Conservation (phyloP, 192 early-diverging fungal species). For the Haplosporangium gracile region DNA sequence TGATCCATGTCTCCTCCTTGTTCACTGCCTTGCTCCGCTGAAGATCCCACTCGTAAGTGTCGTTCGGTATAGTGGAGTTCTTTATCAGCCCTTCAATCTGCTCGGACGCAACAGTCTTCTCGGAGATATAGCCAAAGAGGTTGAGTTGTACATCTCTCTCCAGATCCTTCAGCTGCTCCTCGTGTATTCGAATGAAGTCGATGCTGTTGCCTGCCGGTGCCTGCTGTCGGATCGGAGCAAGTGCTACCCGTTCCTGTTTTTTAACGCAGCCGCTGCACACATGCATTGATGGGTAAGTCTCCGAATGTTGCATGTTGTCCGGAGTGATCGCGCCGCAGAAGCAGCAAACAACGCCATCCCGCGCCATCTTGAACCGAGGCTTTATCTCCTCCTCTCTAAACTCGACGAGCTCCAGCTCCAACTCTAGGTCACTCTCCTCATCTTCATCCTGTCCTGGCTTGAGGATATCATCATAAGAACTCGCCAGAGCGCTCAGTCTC, state of each 20-base stretch:
- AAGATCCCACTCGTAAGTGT: background rate
- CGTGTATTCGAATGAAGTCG: conserved; percentile 1
- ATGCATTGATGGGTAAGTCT: conserved; percentile 16
- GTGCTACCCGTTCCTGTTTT: background rate
- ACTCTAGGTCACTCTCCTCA: conserved; percentile 30
- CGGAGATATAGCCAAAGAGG: conserved; percentile 11
- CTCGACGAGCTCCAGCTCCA: conserved; percentile 10
- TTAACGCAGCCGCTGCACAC: background rate
- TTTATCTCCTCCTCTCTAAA: background rate
- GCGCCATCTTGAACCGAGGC: conserved; percentile 7
- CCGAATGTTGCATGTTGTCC: background rate
- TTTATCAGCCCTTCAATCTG: background rate
- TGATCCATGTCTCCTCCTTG: too few relatives aligned
- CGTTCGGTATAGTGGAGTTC: background rate
- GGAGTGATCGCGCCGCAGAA: conserved; percentile 25
- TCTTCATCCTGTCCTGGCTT: conserved; percentile 33
- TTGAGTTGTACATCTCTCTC: conserved; percentile 10
- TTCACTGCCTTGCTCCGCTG: background rate
- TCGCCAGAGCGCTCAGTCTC: background rate
- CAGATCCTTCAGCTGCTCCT: conserved; percentile 4
- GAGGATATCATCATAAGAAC: conserved; percentile 15
- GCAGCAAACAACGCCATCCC: conserved; percentile 33
- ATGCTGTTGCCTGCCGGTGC: background rate
- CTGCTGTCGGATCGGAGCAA: background rate
- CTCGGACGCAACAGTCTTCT: background rate